Evolutionary conservation across 805 yeast species (phyloP), one percentile per base, ranked within the genome.

Genomic region (Limtongia smithiae): DNA sequence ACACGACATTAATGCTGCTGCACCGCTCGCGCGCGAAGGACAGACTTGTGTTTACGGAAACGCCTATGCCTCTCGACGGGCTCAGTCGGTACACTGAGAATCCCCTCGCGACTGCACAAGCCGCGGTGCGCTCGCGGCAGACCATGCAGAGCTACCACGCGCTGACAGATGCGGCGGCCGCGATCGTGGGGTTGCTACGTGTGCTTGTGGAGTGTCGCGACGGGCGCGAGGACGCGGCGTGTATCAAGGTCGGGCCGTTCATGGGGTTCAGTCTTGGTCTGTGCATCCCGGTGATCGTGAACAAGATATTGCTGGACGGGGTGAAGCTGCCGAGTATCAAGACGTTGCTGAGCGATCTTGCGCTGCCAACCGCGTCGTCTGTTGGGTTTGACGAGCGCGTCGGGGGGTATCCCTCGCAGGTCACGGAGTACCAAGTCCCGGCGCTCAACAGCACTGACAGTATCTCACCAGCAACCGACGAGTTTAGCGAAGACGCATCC

Each of bases 261-360:
- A 48, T 48, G 56, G 53, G 44, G 2, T 44, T 48, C 40, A 32
- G 44, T n/a, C 40, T 51, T 9, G 39, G 47, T 4, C 30, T 46
- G 21, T 48, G 51, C 31, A 24, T 51, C 2, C 56, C 56, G 3
- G 38, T 51, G 4, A 41, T 51, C 27, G 51, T 50, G 31, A 35
- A 41, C 35, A 39, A 51, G 37, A 37, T 51, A 4, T 47, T 51
- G n/a, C 30, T 48, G 21, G 52, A 51, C 25, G 41, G 43, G 2
- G 46, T 48, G 7, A 49, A 48, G 20, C 32, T 51, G 15, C 56
- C 56, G 6, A 47, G 53, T 22, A 48, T 51, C 44, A 48, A 43
- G 34, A 18, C 27, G n/a, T 28, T 51, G 12, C 41, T 51, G 8
- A 39, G 47, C 21, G 51, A 45, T 25, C 31, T 41, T 2, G 39